Evolutionary conservation across 306 rosid genomes (phyloP), one percentile per base, ranked within the genome.

Genomic region (Arachis stenosperma): DNA sequence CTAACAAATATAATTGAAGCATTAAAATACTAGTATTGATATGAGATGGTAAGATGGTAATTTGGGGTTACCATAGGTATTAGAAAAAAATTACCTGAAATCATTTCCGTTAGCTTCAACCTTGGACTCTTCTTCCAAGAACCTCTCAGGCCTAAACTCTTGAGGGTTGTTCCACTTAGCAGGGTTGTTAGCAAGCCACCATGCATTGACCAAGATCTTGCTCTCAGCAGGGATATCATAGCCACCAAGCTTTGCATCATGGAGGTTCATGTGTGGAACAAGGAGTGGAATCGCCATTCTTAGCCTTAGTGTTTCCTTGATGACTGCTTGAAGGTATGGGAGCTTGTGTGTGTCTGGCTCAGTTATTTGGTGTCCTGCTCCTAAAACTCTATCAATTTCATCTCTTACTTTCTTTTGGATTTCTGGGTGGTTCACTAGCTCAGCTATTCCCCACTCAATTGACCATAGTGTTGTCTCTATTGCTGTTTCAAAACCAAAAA

Each of bases 131-230:
- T 90, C 97, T 13, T 88, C 92, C 65, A 90, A 77, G 82, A 90
- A 90, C 77, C 97, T 83, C 83, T 90, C 97, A 0, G 97, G 97
- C 44, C 94, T 83, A 63, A 90, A 90, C 81, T 86, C 79, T 55
- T 88, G 90, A 0, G 97, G 94, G 63, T 84, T 80, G 75, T 86
- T 86, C 97, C 97, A 90, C 61, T 74, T 67, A 15, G 82, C 87
- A 3, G 96, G 96, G 85, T 90, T 83, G 91, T 90, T 90, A 30
- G 93, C 96, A 0, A 86, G 88, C 97, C 90, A 85, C 94, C 97
- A 90, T 0, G 92, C 97, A 17, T 90, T 90, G 6, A 90, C 94
- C 50, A 88, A 17, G 70, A 90, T 74, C 75, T 88, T 88, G 89
- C 97, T 90, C 83, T 90, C 93, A 0, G 96, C 96, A 0, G 96